phyloP scores from a whole-genome alignment of 352 stramenopile species.

The Globisporangium irregulare region DNA sequence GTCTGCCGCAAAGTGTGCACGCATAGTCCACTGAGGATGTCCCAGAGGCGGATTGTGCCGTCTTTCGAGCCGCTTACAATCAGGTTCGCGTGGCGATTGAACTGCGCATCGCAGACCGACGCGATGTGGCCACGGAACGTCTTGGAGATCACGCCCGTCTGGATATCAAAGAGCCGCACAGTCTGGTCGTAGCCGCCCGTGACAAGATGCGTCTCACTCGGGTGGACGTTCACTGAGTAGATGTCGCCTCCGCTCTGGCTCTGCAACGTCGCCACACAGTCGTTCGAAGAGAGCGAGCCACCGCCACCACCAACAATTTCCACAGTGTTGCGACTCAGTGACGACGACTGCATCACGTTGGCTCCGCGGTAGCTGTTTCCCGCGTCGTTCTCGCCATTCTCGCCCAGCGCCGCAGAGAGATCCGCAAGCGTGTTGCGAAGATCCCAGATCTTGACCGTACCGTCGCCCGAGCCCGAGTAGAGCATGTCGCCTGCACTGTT shows the following conservation, averaged over 20 bases:
- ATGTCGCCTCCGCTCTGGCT: conserved; percentile 55
- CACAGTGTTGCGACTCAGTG: conserved; percentile 11
- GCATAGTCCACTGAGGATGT: conserved; percentile 85
- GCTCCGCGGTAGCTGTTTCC: conserved; percentile 31
- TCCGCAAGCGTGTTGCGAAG: conserved; percentile 49
- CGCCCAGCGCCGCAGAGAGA: conserved; percentile 33
- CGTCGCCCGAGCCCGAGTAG: conserved; percentile 78
- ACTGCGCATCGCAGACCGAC: conserved; percentile 85
- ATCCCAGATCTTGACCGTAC: conserved; percentile 86
- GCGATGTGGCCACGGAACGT: conserved; percentile 79
- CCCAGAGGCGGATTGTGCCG: conserved; percentile 82
- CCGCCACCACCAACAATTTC: neutral
- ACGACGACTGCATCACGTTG: conserved; percentile 30
- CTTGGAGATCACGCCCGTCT: conserved; percentile 65
- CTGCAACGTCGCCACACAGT: conserved; percentile 56
- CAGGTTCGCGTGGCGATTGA: conserved; percentile 85
- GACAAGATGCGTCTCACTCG: conserved; percentile 83
- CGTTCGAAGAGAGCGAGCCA: conserved; percentile 37
- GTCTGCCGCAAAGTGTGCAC: conserved; percentile 85
- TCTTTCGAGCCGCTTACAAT: conserved; percentile 87
- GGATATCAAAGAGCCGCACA: conserved; percentile 83
- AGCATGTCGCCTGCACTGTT: conserved; percentile 64
- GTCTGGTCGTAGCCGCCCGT: conserved; percentile 87
- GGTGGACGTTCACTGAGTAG: conserved; percentile 85
- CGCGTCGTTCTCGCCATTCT: conserved; percentile 35